Percentiles rank a stretch among this genome's conserved stretches.
Evolutionary conservation across 768 basidiomycete species (phyloP).

Genomic region (Hericium erinaceus): DNA sequence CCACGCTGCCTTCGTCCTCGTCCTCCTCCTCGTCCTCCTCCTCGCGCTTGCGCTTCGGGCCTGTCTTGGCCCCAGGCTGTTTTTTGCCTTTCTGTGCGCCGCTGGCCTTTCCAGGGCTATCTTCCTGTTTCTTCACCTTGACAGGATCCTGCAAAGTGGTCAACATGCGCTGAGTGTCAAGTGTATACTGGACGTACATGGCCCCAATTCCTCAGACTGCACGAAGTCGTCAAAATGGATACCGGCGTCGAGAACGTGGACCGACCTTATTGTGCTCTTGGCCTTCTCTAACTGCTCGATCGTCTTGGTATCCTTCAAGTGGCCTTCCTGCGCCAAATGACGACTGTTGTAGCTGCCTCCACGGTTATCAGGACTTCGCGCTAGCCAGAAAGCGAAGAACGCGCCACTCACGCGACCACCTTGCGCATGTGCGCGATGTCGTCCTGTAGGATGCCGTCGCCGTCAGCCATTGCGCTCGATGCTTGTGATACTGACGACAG

Average conservation of each 20-base stretch:
- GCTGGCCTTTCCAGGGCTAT: conserved; percentile 1
- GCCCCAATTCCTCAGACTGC: conserved; percentile 25
- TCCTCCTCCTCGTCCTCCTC: conserved; percentile 2
- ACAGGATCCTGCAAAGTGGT: conserved; percentile 19
- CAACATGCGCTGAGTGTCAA: background rate
- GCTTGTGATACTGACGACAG: too few relatives aligned
- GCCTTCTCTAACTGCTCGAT: conserved; percentile 21
- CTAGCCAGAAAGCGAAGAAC: background rate
- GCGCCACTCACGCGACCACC: conserved; percentile 20
- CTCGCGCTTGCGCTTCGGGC: conserved; percentile 12
- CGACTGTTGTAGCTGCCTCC: conserved; percentile 20
- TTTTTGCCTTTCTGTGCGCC: conserved; percentile 2
- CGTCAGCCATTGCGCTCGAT: background rate
- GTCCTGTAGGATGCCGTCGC: conserved; percentile 11
- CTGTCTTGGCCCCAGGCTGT: background rate
- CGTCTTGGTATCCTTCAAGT: conserved; percentile 23
- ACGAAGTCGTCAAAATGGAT: background rate
- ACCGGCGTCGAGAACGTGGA: background rate
- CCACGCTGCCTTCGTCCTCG: background rate
- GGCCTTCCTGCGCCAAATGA: conserved; percentile 24
- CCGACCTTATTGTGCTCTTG: conserved; percentile 26
- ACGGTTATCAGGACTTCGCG: background rate
- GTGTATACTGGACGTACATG: conserved; percentile 17
- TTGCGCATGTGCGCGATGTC: conserved; percentile 26
- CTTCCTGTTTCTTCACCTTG: conserved; percentile 17